phyloP scores from a whole-genome alignment of 768 basidiomycete genomes.

The Flagelloscypha sp. region DNA sequence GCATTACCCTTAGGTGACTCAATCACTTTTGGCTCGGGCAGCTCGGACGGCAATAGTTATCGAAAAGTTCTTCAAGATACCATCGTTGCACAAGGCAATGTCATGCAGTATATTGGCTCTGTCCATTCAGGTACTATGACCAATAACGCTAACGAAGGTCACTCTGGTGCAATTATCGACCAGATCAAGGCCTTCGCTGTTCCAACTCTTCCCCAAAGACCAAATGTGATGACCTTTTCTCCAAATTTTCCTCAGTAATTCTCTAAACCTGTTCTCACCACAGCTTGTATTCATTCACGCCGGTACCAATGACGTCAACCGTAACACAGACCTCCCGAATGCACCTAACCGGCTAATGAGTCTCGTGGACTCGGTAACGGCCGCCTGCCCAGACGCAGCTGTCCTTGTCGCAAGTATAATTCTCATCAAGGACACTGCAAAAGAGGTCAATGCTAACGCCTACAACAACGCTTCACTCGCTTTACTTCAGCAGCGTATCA shows the following conservation, averaged over 20 bases:
- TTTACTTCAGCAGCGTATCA: too few relatives aligned
- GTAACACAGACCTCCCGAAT: slow-evolving; percentile 3
- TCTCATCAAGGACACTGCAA: too few relatives aligned
- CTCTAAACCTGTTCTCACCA: not conserved
- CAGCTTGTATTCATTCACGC: slow-evolving; percentile 7
- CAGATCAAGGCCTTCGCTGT: not conserved
- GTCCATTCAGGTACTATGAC: slow-evolving; percentile 7
- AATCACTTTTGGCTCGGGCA: slow-evolving; percentile 4
- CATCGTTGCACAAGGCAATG: slow-evolving; percentile 2
- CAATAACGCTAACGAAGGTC: slow-evolving; percentile 8
- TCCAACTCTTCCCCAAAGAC: too few relatives aligned
- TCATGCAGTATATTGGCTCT: slow-evolving; percentile 6
- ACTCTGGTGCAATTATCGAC: slow-evolving; percentile 6
- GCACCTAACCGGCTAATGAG: too few relatives aligned
- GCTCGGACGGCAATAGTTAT: slow-evolving; percentile 6
- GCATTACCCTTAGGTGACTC: slow-evolving; percentile 8
- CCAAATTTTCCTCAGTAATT: too few relatives aligned
- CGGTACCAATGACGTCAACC: slow-evolving; percentile 8
- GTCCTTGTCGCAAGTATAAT: too few relatives aligned
- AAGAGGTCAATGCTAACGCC: too few relatives aligned
- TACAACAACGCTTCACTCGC: too few relatives aligned
- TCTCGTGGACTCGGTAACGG: too few relatives aligned
- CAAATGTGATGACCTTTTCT: too few relatives aligned
- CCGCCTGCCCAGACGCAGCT: too few relatives aligned
- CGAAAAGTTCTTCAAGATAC: slow-evolving; percentile 5